Conservation (phyloP, 352 stramenopile genomes). For the Globisporangium canariense region DNA sequence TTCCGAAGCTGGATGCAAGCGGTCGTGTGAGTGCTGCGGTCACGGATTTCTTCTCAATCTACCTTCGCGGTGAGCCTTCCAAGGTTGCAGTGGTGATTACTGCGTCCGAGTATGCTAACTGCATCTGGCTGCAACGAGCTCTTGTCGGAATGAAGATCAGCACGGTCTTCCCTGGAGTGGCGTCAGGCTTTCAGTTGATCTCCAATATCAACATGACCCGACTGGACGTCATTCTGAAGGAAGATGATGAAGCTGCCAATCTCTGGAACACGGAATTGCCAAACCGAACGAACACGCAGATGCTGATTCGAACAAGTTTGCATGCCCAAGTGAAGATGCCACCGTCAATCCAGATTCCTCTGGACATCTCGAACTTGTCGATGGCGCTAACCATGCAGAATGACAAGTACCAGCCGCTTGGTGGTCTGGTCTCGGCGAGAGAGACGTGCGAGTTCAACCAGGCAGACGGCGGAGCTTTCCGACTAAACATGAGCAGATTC, state of each 20-base stretch:
- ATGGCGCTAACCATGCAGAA: conserved; percentile 57
- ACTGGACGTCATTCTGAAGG: conserved; percentile 59
- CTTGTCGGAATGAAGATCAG: conserved; percentile 58
- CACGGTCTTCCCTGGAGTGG: conserved; percentile 62
- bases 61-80: conserved; percentile 52
- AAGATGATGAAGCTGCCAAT: conserved; percentile 13
- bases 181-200: conserved; percentile 58
- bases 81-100: conserved; percentile 52
- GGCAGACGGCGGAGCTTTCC: conserved; percentile 46
- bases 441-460: conserved; percentile 70
- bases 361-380: conserved; percentile 64
- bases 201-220: conserved; percentile 61
- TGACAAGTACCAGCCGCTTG: conserved; percentile 28
- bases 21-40: conserved; percentile 51
- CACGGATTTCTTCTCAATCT: conserved; percentile 63
- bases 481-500: conserved; percentile 68
- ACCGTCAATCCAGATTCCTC: conserved; percentile 57
- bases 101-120: conserved; percentile 42
- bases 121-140: conserved; percentile 62
- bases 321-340: conserved; percentile 71
- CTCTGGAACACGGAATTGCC: conserved; percentile 6
- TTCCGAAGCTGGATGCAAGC: conserved; percentile 35
- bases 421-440: conserved; percentile 43
- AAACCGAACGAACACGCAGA: conserved; percentile 56
- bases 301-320: conserved; percentile 69